phyloP scores from a whole-genome alignment of 129 eudicot genomes.

The Centaurea solstitialis region DNA sequence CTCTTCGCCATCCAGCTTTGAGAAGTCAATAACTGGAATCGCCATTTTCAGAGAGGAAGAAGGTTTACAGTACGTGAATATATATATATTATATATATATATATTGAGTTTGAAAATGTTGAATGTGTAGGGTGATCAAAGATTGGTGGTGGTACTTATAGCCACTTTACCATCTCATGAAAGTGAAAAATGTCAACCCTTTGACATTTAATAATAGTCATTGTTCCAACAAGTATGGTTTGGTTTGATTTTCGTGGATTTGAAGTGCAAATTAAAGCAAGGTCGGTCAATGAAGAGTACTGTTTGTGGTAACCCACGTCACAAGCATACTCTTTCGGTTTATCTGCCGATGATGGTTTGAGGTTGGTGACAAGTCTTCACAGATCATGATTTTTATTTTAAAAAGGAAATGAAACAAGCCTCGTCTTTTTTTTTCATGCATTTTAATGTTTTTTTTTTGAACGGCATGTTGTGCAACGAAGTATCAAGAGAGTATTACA shows the following conservation, averaged over 20 bases:
- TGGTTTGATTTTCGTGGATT: not conserved
- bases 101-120: not conserved
- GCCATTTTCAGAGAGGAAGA: slow-evolving; percentile 38
- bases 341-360: too few species aligned
- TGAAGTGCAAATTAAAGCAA: not conserved
- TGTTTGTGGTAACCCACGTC: not conserved
- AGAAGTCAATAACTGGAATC: slow-evolving; percentile 67
- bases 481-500: too few species aligned
- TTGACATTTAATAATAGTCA: not conserved
- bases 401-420: too few species aligned
- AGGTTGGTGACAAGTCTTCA: too few species aligned
- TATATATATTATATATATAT: too few species aligned
- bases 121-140: not conserved
- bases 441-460: too few species aligned
- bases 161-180: not conserved
- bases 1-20: slow-evolving; percentile 56
- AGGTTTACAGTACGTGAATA: too few species aligned
- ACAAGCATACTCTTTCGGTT: not conserved
- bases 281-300: not conserved
- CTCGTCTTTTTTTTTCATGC: too few species aligned
- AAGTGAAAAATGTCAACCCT: not conserved
- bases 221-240: not conserved
- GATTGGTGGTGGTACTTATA: not conserved
- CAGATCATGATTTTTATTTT: too few species aligned
- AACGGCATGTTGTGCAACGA: too few species aligned